Evolutionary conservation across 306 rosid species (phyloP).

Genomic region (Urtica urens): DNA sequence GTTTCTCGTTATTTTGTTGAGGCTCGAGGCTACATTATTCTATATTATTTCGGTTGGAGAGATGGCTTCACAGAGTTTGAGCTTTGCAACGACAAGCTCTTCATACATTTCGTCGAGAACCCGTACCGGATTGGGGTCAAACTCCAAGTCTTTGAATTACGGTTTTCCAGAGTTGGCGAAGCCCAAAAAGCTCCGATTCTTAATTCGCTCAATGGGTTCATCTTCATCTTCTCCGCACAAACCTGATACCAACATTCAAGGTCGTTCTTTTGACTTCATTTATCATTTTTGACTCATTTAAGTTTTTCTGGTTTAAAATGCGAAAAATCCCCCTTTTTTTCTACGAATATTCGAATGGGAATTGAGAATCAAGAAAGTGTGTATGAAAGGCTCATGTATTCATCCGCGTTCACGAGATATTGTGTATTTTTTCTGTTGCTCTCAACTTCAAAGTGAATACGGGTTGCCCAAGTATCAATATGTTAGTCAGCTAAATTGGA

Average conservation of each 20-base stretch:
- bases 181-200: slow-evolving; percentile 27
- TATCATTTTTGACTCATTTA: no score
- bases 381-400: no score
- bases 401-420: no score
- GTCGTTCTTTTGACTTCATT: slow-evolving; percentile 23
- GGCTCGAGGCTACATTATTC: neutral
- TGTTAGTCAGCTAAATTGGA: neutral
- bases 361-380: neutral
- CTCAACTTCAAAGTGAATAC: no score
- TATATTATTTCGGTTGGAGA: neutral
- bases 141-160: slow-evolving; percentile 21
- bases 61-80: slow-evolving; percentile 39
- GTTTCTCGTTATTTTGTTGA: neutral
- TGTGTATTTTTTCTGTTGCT: no score
- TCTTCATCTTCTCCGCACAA: slow-evolving; percentile 66
- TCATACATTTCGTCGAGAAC: slow-evolving; percentile 23
- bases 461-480: neutral
- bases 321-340: no score
- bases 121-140: slow-evolving; percentile 16
- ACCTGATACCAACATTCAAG: slow-evolving; percentile 39
- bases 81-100: slow-evolving; percentile 29
- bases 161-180: slow-evolving; percentile 22
- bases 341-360: no score
- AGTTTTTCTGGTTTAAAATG: no score
- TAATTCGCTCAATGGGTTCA: slow-evolving; percentile 62